Evolutionary conservation across 2,329 filamentous ascomycete species (phyloP).

Genomic region (Xylogone sp.): DNA sequence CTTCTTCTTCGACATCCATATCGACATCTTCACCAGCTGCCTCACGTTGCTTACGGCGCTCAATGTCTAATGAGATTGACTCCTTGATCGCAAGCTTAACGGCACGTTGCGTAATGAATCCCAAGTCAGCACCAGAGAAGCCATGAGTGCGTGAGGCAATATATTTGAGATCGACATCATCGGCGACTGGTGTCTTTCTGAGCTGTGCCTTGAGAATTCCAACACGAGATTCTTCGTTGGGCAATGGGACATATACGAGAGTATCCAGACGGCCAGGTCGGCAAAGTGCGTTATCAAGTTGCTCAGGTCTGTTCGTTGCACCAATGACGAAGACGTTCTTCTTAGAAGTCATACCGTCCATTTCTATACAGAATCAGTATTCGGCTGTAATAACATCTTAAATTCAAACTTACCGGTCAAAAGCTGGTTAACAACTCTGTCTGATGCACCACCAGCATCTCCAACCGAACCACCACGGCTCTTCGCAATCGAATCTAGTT

Average conservation of each 20-base stretch:
- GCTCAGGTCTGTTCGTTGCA: conserved; percentile 97
- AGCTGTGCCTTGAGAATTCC: conserved; percentile 93
- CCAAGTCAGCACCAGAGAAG: conserved; percentile 98
- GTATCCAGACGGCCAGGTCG: conserved; percentile 98
- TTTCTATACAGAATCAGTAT: conserved; percentile 61
- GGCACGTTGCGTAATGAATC: conserved; percentile 97
- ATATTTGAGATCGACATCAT: conserved; percentile 82
- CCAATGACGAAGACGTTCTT: conserved; percentile 99
- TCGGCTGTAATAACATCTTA: conserved; percentile 5
- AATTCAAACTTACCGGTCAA: conserved; percentile 69
- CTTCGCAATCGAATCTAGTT: conserved; percentile 98
- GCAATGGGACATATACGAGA: conserved; percentile 95
- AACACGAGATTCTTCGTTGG: conserved; percentile 84
- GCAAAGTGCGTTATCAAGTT: conserved; percentile 96
- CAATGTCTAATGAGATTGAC: conserved; percentile 83
- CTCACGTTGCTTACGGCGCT: conserved; percentile 85
- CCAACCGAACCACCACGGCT: conserved; percentile 95
- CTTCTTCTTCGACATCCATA: conserved; percentile 80
- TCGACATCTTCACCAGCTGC: conserved; percentile 75
- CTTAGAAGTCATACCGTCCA: conserved; percentile 99
- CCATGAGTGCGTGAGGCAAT: conserved; percentile 97
- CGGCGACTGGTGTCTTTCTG: conserved; percentile 90
- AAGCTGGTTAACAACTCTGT: conserved; percentile 99
- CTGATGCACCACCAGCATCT: conserved; percentile 95
- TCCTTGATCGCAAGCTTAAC: conserved; percentile 99